Base-by-base conservation (phyloP, 1,284 basidiomycete genomes). In the Schizophyllum amplum region DNA sequence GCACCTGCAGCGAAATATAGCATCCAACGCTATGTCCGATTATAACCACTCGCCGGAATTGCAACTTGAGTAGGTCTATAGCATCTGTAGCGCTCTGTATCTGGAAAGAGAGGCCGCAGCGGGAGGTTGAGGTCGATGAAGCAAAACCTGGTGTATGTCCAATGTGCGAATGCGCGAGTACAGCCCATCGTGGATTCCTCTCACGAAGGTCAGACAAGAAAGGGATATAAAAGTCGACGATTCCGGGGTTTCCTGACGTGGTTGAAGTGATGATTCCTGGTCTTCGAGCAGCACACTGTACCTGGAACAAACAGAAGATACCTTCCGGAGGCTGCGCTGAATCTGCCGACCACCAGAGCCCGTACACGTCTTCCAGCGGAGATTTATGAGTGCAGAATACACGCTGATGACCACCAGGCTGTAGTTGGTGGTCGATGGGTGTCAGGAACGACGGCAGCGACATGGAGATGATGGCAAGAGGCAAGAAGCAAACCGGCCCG, bases 1-100 rank as follows among this genome's bases (percentile, higher is more conserved):
- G 46, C 50, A 79, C 83, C 71, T 86, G 80, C n/a, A 79, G 63
- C 13, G 75, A 65, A 55, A 86, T 72, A 82, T 83, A 87, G 4
- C 78, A 66, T 1, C 83, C 83, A 23, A 86, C 75, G 60, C 83
- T 86, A 60, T 86, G 84, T 6, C 79, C 83, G 24, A 75, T 68
- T 0, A 86, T 24, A 4, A 84, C 65, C 13, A 84, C 64, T 53
- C 69, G 74, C 6, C 69, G 55, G 63, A 74, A 81, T 5, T 64
- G 61, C 5, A 64, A 53, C 24, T 56, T 63, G 3, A 82, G 57
- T 4, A 73, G 68, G 55, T 84, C 81, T 4, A 83, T 65, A 4
- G 80, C 70, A 58, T 81, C 75, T 13, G 82, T 63, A 13, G 75
- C 71, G 55, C 71, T 75, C 61, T 80, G 69, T 11, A 83, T 65